phyloP scores from a whole-genome alignment of 2,329 filamentous ascomycete species.

The Magnaporthiopsis poae region DNA sequence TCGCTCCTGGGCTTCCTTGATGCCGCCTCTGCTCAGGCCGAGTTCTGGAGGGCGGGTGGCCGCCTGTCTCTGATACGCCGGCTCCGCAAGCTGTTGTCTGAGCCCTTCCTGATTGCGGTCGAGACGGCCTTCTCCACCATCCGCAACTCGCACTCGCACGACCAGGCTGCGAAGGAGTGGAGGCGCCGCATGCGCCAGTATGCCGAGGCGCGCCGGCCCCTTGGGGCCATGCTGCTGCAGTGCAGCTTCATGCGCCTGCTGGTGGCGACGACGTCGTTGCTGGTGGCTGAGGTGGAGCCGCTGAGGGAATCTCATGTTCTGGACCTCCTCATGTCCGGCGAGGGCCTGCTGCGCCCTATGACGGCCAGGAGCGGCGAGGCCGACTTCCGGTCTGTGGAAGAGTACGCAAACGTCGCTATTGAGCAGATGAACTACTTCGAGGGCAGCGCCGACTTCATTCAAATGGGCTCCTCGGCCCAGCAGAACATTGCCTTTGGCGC shows the following conservation, averaged over 20 bases:
- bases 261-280: constrained; percentile 64
- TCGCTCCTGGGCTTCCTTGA: constrained; percentile 86
- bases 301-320: constrained; percentile 57
- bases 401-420: constrained; percentile 60
- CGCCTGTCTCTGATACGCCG: constrained; percentile 63
- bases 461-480: constrained; percentile 75
- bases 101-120: constrained; percentile 73
- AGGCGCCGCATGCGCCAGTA: constrained; percentile 78
- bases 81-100: constrained; percentile 65
- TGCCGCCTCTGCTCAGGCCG: constrained; percentile 64
- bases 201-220: constrained; percentile 63
- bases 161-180: constrained; percentile 69
- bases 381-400: constrained; percentile 48
- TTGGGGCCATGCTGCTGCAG: constrained; percentile 86
- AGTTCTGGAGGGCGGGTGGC: constrained; percentile 71
- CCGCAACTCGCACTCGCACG: constrained; percentile 62
- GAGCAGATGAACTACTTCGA: constrained; percentile 83
- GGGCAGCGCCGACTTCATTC: constrained; percentile 79
- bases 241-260: constrained; percentile 80
- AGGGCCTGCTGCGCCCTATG: constrained; percentile 34
- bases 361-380: constrained; percentile 35
- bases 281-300: constrained; percentile 53
- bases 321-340: constrained; percentile 58
- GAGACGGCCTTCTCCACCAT: constrained; percentile 87
- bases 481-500: constrained; percentile 78